Evolutionary conservation across 768 basidiomycete genomes (phyloP).

Genomic region (Tylopilus subfusipes): DNA sequence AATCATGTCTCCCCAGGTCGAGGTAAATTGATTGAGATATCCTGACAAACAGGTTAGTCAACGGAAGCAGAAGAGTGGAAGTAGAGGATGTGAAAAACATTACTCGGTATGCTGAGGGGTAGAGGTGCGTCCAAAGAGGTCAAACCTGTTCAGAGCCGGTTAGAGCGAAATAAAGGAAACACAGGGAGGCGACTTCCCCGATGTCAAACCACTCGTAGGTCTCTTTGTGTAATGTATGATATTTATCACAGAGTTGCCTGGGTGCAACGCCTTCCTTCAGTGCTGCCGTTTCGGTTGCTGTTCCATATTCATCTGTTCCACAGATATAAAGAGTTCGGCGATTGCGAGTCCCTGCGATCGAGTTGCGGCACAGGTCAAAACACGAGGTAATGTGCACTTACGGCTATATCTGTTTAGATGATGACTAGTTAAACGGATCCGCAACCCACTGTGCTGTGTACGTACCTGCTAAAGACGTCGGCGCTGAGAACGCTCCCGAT

Average conservation of each 20-base stretch:
- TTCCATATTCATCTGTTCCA: conserved; percentile 99
- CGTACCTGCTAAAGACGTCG: conserved; percentile 92
- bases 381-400: conserved; percentile 32
- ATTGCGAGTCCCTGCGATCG: conserved; percentile 60
- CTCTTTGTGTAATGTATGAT: conserved; percentile 81
- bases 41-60: conserved; percentile 36
- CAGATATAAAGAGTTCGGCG: conserved; percentile 90
- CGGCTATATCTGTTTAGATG: conserved; percentile 51
- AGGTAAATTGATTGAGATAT: conserved; percentile 89
- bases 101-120: conserved; percentile 87
- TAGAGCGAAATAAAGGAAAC: background rate
- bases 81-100: conserved; percentile 15
- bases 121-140: conserved; percentile 94
- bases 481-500: conserved; percentile 96
- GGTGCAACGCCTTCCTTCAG: conserved; percentile 82
- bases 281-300: conserved; percentile 97
- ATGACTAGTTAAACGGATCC: conserved; percentile 1
- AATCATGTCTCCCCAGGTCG: conserved; percentile 74
- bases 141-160: conserved; percentile 56
- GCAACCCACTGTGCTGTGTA: conserved; percentile 6
- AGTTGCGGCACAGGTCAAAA: background rate
- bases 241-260: conserved; percentile 83
- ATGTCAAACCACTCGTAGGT: conserved; percentile 99
- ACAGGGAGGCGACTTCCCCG: conserved; percentile 45
- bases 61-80: background rate